These are phyloP conservation scores for Tuber umbilicatum DNA, from an alignment of 495 filamentous ascomycete species.

Conservation along the genomic window DNA sequence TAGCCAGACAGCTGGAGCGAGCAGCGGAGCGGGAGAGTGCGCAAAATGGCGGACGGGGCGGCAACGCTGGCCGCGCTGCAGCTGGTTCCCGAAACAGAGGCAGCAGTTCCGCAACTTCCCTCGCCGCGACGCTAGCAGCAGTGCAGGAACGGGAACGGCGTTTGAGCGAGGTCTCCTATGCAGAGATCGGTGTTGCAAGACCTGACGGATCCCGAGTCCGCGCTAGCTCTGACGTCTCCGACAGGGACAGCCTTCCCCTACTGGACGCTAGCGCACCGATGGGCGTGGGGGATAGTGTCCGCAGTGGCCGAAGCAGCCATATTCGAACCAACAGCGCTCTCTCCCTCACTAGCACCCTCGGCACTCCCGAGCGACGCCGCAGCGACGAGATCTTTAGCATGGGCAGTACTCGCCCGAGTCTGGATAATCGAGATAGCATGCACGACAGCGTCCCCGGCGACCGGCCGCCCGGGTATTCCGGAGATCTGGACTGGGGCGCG, in stretches of 20 bases:
- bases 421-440: constrained; percentile 14
- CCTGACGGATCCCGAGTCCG: constrained; percentile 84
- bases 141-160: constrained; percentile 58
- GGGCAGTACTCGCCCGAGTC: constrained; percentile 15
- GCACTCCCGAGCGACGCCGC: constrained; percentile 12
- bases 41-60: constrained; percentile 61
- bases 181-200: constrained; percentile 72
- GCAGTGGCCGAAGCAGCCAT: constrained; percentile 15
- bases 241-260: constrained; percentile 33
- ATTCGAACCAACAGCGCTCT: constrained; percentile 11
- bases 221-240: constrained; percentile 47
- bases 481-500: constrained; percentile 13
- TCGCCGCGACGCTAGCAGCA: constrained; percentile 30
- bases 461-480: constrained; percentile 27
- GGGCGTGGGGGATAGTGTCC: constrained; percentile 29
- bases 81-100: constrained; percentile 17
- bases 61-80: constrained; percentile 44
- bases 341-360: background rate
- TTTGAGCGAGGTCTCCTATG: constrained; percentile 79
- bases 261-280: constrained; percentile 32
- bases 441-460: constrained; percentile 13
- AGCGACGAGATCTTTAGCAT: constrained; percentile 36
- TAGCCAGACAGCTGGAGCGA: constrained; percentile 66
- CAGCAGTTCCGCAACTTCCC: constrained; percentile 16
- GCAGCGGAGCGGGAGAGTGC: constrained; percentile 69